Conservation (phyloP, 2,329 filamentous ascomycete species). For the Claviceps humidiphila region DNA sequence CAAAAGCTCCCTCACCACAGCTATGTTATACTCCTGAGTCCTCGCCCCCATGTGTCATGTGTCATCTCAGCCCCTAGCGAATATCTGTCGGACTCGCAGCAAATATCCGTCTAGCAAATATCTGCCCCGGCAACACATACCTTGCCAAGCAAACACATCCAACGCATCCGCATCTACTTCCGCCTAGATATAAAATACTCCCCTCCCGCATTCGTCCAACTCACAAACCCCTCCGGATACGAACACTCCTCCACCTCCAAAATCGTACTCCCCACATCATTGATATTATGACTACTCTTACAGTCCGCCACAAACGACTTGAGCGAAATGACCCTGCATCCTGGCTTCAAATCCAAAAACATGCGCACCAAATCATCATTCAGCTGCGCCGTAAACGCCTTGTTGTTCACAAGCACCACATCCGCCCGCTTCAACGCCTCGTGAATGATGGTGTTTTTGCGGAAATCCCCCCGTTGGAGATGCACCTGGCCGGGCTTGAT, state of each 20-base stretch:
- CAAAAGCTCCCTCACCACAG: constrained; percentile 9
- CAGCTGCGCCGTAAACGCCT: constrained; percentile 79
- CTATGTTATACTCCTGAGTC: too few relatives aligned
- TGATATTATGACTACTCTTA: constrained; percentile 62
- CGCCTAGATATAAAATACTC: constrained; percentile 82
- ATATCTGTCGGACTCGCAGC: too few relatives aligned
- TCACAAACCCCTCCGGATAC: constrained; percentile 63
- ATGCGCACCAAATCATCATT: constrained; percentile 78
- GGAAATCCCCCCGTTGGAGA: constrained; percentile 74
- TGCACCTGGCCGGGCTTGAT: constrained; percentile 66
- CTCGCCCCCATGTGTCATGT: too few relatives aligned
- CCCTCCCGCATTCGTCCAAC: constrained; percentile 78
- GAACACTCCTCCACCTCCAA: constrained; percentile 57
- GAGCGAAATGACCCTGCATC: constrained; percentile 79
- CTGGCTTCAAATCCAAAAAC: constrained; percentile 86
- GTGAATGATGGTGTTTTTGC: constrained; percentile 56
- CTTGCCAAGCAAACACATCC: constrained; percentile 9
- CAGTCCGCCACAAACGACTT: constrained; percentile 80
- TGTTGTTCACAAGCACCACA: constrained; percentile 96
- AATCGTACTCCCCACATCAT: constrained; percentile 69
- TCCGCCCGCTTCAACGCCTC: constrained; percentile 71
- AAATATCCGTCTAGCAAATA: too few relatives aligned
- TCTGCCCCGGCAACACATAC: too few relatives aligned
- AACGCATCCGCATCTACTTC: constrained; percentile 29
- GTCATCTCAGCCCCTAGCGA: too few relatives aligned